Evolutionary conservation across 2,329 filamentous ascomycete genomes (phyloP).

Genomic region (Mollisia scopiformis): DNA sequence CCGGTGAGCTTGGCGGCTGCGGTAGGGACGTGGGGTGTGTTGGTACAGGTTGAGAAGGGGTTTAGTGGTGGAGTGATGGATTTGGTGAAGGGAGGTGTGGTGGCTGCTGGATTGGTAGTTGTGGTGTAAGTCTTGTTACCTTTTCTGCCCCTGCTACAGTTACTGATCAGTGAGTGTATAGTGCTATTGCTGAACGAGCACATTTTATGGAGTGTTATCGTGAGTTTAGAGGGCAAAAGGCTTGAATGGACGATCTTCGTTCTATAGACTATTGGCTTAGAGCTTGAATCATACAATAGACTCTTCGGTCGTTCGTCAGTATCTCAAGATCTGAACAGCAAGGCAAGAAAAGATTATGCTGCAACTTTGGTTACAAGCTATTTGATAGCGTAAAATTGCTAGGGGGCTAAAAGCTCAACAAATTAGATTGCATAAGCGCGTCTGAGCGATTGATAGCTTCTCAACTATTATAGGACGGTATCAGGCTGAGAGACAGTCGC

Average conservation of each 20-base stretch:
- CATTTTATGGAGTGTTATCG: slow-evolving; percentile 56
- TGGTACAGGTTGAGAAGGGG: slow-evolving; percentile 36
- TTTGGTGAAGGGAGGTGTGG: slow-evolving; percentile 48
- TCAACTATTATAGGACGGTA: too few species aligned
- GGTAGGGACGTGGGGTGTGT: slow-evolving; percentile 46
- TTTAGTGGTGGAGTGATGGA: slow-evolving; percentile 36
- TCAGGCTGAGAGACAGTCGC: too few species aligned
- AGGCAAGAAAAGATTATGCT: too few species aligned
- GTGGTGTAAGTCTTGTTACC: slow-evolving; percentile 59
- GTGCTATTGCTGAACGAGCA: slow-evolving; percentile 55
- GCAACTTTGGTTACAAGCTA: too few species aligned
- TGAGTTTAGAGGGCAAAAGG: slow-evolving; percentile 42
- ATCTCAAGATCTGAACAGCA: too few species aligned
- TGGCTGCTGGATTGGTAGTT: slow-evolving; percentile 55
- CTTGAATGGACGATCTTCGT: background rate
- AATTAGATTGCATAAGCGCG: too few species aligned
- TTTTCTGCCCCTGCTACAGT: background rate
- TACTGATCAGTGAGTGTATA: slow-evolving; percentile 31
- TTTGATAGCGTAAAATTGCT: too few species aligned
- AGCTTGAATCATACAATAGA: too few species aligned
- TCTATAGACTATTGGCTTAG: too few species aligned
- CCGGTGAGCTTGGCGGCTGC: slow-evolving; percentile 47
- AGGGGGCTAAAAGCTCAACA: too few species aligned
- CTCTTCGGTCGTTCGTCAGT: too few species aligned
- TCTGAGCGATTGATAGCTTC: too few species aligned